Evolutionary conservation across 352 stramenopile genomes (phyloP).

Genomic region (Globisporangium iwayamae): DNA sequence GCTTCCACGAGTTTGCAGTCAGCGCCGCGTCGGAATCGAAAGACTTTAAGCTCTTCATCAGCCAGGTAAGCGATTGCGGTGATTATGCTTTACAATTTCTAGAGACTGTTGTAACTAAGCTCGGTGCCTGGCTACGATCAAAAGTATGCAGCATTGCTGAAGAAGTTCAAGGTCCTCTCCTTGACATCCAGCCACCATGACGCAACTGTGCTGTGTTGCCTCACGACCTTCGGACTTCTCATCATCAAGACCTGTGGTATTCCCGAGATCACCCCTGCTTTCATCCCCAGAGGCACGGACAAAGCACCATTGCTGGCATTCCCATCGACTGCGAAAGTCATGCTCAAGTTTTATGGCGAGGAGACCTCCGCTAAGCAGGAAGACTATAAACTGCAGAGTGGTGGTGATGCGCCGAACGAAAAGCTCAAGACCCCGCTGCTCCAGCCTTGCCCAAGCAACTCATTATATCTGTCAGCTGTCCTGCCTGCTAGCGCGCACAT

Average conservation of each 20-base stretch:
- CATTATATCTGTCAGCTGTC: constrained; percentile 39
- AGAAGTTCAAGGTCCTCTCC: constrained; percentile 55
- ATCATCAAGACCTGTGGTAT: constrained; percentile 37
- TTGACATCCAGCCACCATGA: constrained; percentile 35
- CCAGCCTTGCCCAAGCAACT: constrained; percentile 31
- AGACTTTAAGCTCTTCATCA: constrained; percentile 37
- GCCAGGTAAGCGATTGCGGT: constrained; percentile 19
- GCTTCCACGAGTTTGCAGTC: constrained; percentile 52
- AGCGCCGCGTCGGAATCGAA: constrained; percentile 40
- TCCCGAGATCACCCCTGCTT: constrained; percentile 24
- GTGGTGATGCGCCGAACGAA: constrained; percentile 36
- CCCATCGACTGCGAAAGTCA: constrained; percentile 33
- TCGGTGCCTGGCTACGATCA: background rate
- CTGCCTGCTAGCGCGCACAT: constrained; percentile 47
- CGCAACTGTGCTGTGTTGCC: constrained; percentile 40
- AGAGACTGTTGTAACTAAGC: too few relatives aligned
- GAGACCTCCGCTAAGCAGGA: constrained; percentile 51
- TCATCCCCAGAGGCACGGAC: constrained; percentile 34
- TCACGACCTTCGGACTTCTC: constrained; percentile 56
- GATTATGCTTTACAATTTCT: too few relatives aligned
- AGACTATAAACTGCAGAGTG: constrained; percentile 50
- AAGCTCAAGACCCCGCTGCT: constrained; percentile 32
- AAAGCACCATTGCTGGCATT: constrained; percentile 48
- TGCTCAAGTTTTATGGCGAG: constrained; percentile 46
- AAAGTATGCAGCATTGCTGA: constrained; percentile 16